Evolutionary conservation across 805 yeast genomes (phyloP), one percentile per base, ranked within the genome.

Genomic region (Pichia occidentalis): DNA sequence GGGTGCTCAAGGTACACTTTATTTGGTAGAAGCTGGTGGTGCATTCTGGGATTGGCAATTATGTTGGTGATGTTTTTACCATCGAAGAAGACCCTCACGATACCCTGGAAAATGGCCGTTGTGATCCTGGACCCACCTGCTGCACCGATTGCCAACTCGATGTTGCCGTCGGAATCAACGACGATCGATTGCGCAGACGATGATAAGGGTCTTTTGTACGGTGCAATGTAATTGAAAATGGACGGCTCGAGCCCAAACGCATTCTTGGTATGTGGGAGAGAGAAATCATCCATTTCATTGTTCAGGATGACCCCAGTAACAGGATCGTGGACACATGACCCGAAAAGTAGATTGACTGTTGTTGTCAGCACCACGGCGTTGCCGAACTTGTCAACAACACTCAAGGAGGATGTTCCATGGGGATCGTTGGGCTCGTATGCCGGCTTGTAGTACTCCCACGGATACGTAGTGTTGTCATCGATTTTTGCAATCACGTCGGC

Each of bases 281-380:
- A 81, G 53, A 90, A 90, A 56, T 90, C 97, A 59, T 90, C 97
- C 96, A 90, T 88, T 58, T 90, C 86, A 49, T 85, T 77, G 61
- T 90, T 90, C 52, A 90, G 61, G 8, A 90, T 70, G 7, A 90
- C 64, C 2, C 97, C 97, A 0, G 97, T 88, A 2, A 43, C 56
- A 1, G 80, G 78, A 56, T 90, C 97, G 54, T 80, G 83, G 5
- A 90, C 80, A 49, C 77, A 54, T 10, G 92, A 78, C 1, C 98
- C 98, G 61, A 87, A 90, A 27, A 75, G 56, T 37, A 87, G 61
- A 55, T 90, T 90, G 8, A 90, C 77, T 0, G 97, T 88, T 2
- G 96, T 83, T 1, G 97, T 90, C 68, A 88, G 68, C 3, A 85
- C 67, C 2, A 90, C 92, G 0, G 96, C 86, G 64, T 84, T 82